A percentile compares a stretch with the other conserved stretches of the same genome.
Evolutionary conservation across 2,329 filamentous ascomycete species (phyloP).

Genomic region (Stenocarpella maydis): DNA sequence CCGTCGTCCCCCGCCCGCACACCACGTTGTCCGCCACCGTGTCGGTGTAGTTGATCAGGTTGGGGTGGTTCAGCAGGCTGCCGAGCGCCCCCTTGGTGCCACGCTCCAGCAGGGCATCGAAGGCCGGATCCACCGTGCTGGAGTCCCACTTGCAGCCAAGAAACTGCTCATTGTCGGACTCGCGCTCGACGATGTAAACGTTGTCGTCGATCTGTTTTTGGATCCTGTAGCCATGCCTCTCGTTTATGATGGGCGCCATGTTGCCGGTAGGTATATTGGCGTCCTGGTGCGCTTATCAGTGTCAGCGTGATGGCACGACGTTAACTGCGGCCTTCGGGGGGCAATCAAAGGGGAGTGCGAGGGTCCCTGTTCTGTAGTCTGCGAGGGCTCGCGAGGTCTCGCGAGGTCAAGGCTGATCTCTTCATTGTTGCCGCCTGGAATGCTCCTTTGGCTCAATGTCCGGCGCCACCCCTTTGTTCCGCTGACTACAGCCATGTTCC

Average conservation of each 20-base stretch:
- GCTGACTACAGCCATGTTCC: background rate
- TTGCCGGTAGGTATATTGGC: background rate
- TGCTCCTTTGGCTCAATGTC: conserved; percentile 5
- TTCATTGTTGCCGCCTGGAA: conserved; percentile 29
- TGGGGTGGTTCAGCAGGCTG: conserved; percentile 57
- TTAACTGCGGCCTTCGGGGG: background rate
- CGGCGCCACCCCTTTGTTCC: conserved; percentile 20
- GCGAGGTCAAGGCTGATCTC: background rate
- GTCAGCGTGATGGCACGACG: background rate
- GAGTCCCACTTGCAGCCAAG: conserved; percentile 43
- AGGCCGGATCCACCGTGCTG: conserved; percentile 25
- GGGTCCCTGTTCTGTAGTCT: background rate
- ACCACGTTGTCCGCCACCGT: conserved; percentile 39
- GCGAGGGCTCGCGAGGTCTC: background rate
- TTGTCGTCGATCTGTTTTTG: conserved; percentile 42
- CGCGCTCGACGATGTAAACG: conserved; percentile 45
- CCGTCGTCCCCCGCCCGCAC: conserved; percentile 32
- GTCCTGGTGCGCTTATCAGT: background rate
- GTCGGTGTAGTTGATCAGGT: conserved; percentile 54
- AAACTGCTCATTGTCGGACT: conserved; percentile 45
- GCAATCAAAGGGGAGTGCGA: background rate
- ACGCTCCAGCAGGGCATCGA: conserved; percentile 41
- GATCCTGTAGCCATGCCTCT: conserved; percentile 43
- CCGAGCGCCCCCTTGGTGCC: conserved; percentile 44
- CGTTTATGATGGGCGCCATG: conserved; percentile 35